Evolutionary conservation across 1,139 yeast species (phyloP), one percentile per base, ranked within the genome.

Genomic region (Sugiyamaella paludigena): DNA sequence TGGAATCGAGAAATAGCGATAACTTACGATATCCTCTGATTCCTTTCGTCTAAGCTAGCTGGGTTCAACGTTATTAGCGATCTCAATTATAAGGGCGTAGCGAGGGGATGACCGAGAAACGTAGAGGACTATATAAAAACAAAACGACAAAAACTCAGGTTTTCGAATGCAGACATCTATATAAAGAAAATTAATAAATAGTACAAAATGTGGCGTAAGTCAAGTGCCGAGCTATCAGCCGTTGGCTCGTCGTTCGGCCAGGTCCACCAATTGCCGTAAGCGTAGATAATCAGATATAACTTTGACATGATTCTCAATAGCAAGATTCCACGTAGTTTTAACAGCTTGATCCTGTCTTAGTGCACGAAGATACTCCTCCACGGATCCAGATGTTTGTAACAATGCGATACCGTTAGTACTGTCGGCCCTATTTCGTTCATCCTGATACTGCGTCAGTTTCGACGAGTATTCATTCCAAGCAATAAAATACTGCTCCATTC

Each of bases 261-360:
- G 26, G 7, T 41, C 44, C 1, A 33, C 33, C 3, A 41, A 38
- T 33, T 41, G 44, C 7, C 44, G 36, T 15, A 41, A 15, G 6
- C 44, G 38, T 2, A 52, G 47, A 38, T 57, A 58, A 27, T 50
- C 50, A 30, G 53, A 41, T 58, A 64, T 54, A 15, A 54, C 56
- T 6, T 41, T 46, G 29, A 50, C 50, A 45, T 67, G 70, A 19
- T 48, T 43, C 15, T 50, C 52, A 30, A 53, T 32, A 13, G 43
- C 38, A 39, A 34, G 28, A 12, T 39, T 33, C 64, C 68, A 65
- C n/a, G 41, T 41, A 4, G 36, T 41, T 29, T 58, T 56, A 26
- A 66, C 59, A n/a, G 50, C 43, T 32, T 49, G 57, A 49, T 69
- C 73, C 40, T 58, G 57, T 41, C 61, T 57, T 36, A 67, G 42